Base-by-base conservation (phyloP, 2,329 filamentous ascomycete species). In the Iodosphaeria phyllophila region DNA sequence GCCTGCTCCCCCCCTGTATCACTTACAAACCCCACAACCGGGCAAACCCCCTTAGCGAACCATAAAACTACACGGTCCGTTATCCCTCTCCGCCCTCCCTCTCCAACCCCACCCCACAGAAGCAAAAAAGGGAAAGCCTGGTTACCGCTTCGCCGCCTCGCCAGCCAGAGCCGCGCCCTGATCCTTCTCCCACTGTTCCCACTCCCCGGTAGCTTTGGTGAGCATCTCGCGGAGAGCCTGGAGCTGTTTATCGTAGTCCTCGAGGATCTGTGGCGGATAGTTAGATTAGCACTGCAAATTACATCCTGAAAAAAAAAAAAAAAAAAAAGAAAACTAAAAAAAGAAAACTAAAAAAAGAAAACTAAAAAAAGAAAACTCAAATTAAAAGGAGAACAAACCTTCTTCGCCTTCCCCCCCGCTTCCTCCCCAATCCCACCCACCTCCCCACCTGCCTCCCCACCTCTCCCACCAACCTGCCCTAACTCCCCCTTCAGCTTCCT, bases 221-320 rank as follows among this genome's bases (percentile, higher is more conserved):
- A 74, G 56, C 43, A 82, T 74, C 43, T 72, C 74, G 48, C 72
- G 76, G 33, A 91, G 56, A 43, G 84, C 74, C 41, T 65, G 58
- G 17, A 89, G 58, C 52, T 86, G 78, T 44, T 73, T 77, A 45
- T 84, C 74, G 46, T 84, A 86, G 42, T 83, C 76, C 39, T 77
- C 73, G 38, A 86, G 51, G 23, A 86, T 74, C 75, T 82, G 33
- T 14, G 14, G 6, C 14, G 7, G 31, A n/a, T n/a, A n/a, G n/a
- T n/a, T n/a, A n/a, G n/a, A n/a, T n/a, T n/a, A n/a, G n/a, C n/a
- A n/a, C n/a, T n/a, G n/a, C n/a, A n/a, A n/a, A n/a, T n/a, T n/a
- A n/a, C n/a, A n/a, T n/a, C n/a, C n/a, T n/a, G n/a, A 39, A 33
- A 30, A 30, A 16, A 6, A 15, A 6, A n/a, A n/a, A 23, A 15